phyloP scores from a whole-genome alignment of 2,329 filamentous ascomycete species.

The Fusarium sp. region DNA sequence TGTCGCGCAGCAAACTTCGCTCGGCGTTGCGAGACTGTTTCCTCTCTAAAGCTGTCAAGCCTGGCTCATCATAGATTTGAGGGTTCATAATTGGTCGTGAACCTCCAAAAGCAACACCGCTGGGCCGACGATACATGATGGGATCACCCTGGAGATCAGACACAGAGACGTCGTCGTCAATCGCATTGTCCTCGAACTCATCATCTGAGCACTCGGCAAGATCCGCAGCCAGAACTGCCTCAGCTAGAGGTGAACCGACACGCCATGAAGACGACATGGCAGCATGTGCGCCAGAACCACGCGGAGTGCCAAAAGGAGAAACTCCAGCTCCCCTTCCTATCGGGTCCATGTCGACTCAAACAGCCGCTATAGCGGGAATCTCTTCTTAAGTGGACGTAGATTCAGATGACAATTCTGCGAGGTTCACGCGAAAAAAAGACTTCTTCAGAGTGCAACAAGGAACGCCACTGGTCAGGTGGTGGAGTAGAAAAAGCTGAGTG shows the following conservation, averaged over 20 bases:
- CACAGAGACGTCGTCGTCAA: constrained; percentile 50
- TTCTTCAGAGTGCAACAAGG: constrained; percentile 23
- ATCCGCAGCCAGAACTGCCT: constrained; percentile 74
- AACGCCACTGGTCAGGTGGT: constrained; percentile 28
- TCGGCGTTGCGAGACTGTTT: constrained; percentile 70
- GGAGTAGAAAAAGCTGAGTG: constrained; percentile 25
- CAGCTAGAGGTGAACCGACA: constrained; percentile 73
- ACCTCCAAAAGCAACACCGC: constrained; percentile 79
- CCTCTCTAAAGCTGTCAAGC: constrained; percentile 67
- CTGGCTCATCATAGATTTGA: constrained; percentile 59
- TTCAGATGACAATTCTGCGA: constrained; percentile 22
- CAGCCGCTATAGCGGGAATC: constrained; percentile 4
- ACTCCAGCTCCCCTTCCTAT: constrained; percentile 38
- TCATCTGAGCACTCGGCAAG: constrained; percentile 73
- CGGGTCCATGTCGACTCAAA: constrained; percentile 28
- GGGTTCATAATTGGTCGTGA: constrained; percentile 77
- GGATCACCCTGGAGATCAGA: constrained; percentile 58
- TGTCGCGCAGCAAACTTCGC: constrained; percentile 72
- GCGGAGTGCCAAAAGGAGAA: constrained; percentile 43
- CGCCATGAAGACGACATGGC: constrained; percentile 63
- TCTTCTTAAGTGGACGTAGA: constrained; percentile 17
- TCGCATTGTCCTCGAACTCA: constrained; percentile 56
- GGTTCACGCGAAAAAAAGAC: constrained; percentile 19
- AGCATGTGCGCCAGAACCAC: constrained; percentile 37
- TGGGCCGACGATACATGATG: constrained; percentile 79